Evolutionary conservation across 257 asterid species (phyloP).

Genomic region (Cinchona pubescens): DNA sequence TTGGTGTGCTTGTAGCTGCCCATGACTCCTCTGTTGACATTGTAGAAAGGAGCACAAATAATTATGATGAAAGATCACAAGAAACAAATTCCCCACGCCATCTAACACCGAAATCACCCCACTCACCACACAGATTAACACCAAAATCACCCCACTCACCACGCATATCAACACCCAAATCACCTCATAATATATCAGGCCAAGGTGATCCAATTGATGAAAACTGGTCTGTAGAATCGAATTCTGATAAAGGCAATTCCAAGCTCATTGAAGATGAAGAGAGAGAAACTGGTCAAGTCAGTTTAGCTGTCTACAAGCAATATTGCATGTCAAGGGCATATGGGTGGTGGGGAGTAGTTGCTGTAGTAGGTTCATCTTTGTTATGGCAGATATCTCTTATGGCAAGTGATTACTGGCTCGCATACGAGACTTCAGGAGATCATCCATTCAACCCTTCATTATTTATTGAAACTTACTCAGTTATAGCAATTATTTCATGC

Average conservation of each 20-base stretch:
- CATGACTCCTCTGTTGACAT: constrained; percentile 66
- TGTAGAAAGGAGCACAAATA: constrained; percentile 34
- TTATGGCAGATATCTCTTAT: constrained; percentile 45
- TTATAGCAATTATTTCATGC: constrained; percentile 36
- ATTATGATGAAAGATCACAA: constrained; percentile 7
- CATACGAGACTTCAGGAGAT: constrained; percentile 56
- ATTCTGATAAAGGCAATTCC: constrained; percentile 29
- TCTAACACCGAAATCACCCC: constrained; percentile 16
- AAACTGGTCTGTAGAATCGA: constrained; percentile 19
- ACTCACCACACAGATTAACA: constrained; percentile 8
- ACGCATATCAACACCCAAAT: constrained; percentile 18
- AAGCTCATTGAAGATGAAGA: constrained; percentile 72
- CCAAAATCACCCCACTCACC: constrained; percentile 25
- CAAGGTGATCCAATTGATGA: constrained; percentile 27
- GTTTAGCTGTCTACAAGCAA: constrained; percentile 43
- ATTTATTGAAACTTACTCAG: constrained; percentile 43
- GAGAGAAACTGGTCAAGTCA: constrained; percentile 63
- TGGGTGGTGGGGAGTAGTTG: constrained; percentile 70
- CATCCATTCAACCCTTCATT: constrained; percentile 33
- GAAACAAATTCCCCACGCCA: background rate
- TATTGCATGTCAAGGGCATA: constrained; percentile 58
- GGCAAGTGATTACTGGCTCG: constrained; percentile 71
- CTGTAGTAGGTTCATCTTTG: constrained; percentile 32
- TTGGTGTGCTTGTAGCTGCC: constrained; percentile 62
- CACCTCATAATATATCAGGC: constrained; percentile 22